phyloP scores from a whole-genome alignment of 2,329 filamentous ascomycete genomes.

The Beauveria varroae region DNA sequence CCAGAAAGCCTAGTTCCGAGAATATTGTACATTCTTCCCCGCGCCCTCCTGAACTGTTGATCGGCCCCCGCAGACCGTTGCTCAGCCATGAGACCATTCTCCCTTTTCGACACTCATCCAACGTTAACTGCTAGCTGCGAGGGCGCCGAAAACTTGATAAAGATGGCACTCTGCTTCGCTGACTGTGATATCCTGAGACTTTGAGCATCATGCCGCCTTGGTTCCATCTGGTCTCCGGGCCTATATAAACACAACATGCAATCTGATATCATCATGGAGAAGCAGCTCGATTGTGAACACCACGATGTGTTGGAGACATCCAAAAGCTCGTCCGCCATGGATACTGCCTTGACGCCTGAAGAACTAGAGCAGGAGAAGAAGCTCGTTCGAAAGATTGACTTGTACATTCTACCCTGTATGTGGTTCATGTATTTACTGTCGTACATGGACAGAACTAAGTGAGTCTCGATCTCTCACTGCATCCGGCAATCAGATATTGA shows the following conservation, averaged over 20 bases:
- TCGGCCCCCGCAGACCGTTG: not conserved
- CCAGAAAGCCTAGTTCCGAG: not conserved
- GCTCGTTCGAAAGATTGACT: constrained; percentile 25
- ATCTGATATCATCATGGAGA: not conserved
- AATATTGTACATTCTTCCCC: not conserved
- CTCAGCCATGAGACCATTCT: not conserved
- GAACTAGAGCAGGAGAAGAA: constrained; percentile 1
- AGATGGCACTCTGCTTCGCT: not conserved
- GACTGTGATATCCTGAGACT: not conserved
- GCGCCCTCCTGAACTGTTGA: not conserved
- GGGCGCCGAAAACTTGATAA: not conserved
- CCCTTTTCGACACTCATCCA: not conserved
- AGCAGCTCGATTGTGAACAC: not conserved
- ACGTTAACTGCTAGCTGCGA: not conserved
- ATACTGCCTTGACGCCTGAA: not conserved
- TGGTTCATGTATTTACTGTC: constrained; percentile 33
- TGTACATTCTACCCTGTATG: constrained; percentile 39
- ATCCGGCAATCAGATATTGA: not conserved
- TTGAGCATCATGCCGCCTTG: not conserved
- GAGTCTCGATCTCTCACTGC: not conserved
- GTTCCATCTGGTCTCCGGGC: not conserved
- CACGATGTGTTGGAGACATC: not conserved
- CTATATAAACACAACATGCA: not conserved
- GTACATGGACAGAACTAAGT: constrained; percentile 19
- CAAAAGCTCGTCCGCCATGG: not conserved